Evolutionary conservation across 176 grass and related monocot genomes (phyloP).

Genomic region (Musa itinerans): DNA sequence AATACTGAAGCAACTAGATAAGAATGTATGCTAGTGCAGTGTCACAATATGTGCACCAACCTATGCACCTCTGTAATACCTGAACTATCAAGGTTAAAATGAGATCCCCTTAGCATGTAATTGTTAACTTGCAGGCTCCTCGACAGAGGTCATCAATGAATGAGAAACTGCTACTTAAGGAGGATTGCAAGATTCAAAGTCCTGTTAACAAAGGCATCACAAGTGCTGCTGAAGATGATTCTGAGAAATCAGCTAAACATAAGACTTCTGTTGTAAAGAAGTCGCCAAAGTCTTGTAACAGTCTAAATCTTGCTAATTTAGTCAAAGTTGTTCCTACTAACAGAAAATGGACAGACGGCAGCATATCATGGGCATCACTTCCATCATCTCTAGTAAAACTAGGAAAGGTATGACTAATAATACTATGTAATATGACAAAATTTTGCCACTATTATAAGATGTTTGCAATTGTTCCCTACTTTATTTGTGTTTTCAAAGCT

Average conservation of each 20-base stretch:
- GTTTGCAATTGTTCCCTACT: too few species aligned
- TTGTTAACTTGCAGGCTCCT: slow-evolving; percentile 43
- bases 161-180: slow-evolving; percentile 35
- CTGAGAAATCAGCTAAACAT: slow-evolving; percentile 19
- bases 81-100: too few species aligned
- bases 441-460: too few species aligned
- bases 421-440: too few species aligned
- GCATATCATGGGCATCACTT: slow-evolving; percentile 56
- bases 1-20: too few species aligned
- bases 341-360: slow-evolving; percentile 33
- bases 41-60: too few species aligned
- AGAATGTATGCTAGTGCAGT: too few species aligned
- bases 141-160: slow-evolving; percentile 32
- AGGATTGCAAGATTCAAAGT: slow-evolving; percentile 40
- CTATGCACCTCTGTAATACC: too few species aligned
- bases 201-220: slow-evolving; percentile 20
- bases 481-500: too few species aligned
- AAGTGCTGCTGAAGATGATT: slow-evolving; percentile 18
- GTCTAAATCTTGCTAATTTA: slow-evolving; percentile 25
- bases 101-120: neutral
- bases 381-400: slow-evolving; percentile 38
- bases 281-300: slow-evolving; percentile 16
- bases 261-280: slow-evolving; percentile 22
- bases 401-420: slow-evolving; percentile 32
- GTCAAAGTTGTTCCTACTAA: slow-evolving; percentile 24